A percentile compares a stretch with the other conserved stretches of the same genome.
Conservation (phyloP, 2,329 filamentous ascomycete genomes). For the Penicillium sp. region DNA sequence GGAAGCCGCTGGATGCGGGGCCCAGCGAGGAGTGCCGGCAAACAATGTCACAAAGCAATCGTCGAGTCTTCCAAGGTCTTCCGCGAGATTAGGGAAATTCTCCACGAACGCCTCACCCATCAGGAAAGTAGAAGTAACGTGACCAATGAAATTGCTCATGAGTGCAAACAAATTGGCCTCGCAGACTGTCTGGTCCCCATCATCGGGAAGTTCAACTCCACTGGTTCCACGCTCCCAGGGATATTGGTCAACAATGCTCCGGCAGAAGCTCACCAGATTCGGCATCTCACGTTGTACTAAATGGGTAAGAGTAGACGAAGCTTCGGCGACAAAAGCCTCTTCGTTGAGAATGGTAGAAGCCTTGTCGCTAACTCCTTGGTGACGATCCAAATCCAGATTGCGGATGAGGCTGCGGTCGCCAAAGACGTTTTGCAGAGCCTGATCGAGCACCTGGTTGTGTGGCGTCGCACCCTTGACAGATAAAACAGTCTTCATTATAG, state of each 20-base stretch:
- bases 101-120: slow-evolving; percentile 53
- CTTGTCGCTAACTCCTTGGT: slow-evolving; percentile 41
- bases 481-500: slow-evolving; percentile 45
- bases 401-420: slow-evolving; percentile 41
- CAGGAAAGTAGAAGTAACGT: slow-evolving; percentile 47
- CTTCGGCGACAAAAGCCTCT: slow-evolving; percentile 47
- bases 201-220: slow-evolving; percentile 43
- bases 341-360: slow-evolving; percentile 44
- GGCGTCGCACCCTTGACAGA: slow-evolving; percentile 30
- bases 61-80: slow-evolving; percentile 58
- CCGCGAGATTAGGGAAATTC: slow-evolving; percentile 52
- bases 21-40: slow-evolving; percentile 55
- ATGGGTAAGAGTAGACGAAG: slow-evolving; percentile 38
- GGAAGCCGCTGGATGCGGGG: slow-evolving; percentile 52
- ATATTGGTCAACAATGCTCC: slow-evolving; percentile 60
- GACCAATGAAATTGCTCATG: slow-evolving; percentile 57
- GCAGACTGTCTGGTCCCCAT: slow-evolving; percentile 43
- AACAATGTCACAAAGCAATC: slow-evolving; percentile 53
- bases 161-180: slow-evolving; percentile 54
- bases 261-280: slow-evolving; percentile 58
- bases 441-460: slow-evolving; percentile 31
- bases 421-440: slow-evolving; percentile 44
- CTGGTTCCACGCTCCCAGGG: slow-evolving; percentile 58
- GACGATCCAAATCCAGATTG: slow-evolving; percentile 32
- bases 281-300: slow-evolving; percentile 49